A percentile compares a stretch with the other conserved stretches of the same genome.
phyloP scores from a whole-genome alignment of 139 green algal genomes.

The Zygnema circumcarinatum region DNA sequence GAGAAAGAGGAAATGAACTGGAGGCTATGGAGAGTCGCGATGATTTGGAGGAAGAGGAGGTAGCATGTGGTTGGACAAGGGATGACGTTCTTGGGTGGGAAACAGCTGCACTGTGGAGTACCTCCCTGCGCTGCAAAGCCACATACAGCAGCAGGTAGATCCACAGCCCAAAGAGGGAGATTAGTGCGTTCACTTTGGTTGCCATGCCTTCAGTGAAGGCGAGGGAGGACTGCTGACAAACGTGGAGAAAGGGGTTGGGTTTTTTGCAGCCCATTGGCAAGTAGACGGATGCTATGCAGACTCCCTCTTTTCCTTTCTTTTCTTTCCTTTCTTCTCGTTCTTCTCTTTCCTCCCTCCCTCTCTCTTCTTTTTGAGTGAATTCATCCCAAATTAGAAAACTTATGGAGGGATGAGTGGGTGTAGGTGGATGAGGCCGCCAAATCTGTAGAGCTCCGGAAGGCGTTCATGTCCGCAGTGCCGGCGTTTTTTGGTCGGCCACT shows the following conservation, averaged over 20 bases:
- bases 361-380: slow-evolving; percentile 6
- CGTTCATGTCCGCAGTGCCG: slow-evolving; percentile 25
- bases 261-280: no score
- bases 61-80: no score
- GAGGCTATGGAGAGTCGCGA: no score
- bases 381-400: slow-evolving; percentile 8
- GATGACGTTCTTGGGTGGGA: no score
- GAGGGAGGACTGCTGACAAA: no score
- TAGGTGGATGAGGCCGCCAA: slow-evolving; percentile 6
- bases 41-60: no score
- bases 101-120: slow-evolving; percentile 24
- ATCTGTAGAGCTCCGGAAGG: not conserved
- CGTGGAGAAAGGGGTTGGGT: no score
- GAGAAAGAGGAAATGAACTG: no score
- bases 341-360: not conserved
- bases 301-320: not conserved
- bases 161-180: not conserved
- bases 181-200: no score
- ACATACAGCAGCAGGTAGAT: slow-evolving; percentile 15
- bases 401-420: no score
- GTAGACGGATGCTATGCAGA: not conserved
- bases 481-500: slow-evolving; percentile 32
- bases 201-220: no score
- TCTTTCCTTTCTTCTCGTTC: not conserved
- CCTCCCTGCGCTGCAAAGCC: not conserved